phyloP scores from a whole-genome alignment of 2,329 filamentous ascomycete genomes.

The Biscogniauxia sp. region DNA sequence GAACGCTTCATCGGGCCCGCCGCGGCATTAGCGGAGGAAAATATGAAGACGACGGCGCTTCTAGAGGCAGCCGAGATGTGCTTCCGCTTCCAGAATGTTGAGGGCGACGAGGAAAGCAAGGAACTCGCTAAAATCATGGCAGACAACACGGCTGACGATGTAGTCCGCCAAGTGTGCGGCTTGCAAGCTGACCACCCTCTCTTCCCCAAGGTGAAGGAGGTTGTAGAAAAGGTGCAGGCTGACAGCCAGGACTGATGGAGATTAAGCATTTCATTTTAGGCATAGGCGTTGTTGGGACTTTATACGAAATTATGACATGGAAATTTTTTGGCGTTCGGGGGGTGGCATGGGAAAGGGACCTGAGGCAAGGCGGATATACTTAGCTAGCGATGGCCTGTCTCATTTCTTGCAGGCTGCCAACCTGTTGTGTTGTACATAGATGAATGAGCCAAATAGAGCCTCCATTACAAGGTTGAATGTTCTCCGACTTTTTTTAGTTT shows the following conservation, averaged over 20 bases:
- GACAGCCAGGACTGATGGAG: conserved; percentile 47
- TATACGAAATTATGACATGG: background rate
- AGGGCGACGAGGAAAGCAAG: conserved; percentile 84
- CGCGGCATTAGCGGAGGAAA: conserved; percentile 80
- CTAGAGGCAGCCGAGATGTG: conserved; percentile 86
- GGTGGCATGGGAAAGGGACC: background rate
- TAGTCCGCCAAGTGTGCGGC: conserved; percentile 78
- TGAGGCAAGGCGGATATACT: background rate
- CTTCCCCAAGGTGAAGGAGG: conserved; percentile 69
- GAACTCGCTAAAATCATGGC: conserved; percentile 86
- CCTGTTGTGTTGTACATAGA: background rate
- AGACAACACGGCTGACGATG: conserved; percentile 67
- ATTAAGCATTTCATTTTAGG: background rate
- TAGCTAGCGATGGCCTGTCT: background rate
- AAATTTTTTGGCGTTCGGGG: background rate
- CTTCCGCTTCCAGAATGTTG: conserved; percentile 91
- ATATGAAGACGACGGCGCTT: conserved; percentile 68
- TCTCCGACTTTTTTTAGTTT: no score
- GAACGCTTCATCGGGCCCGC: conserved; percentile 96
- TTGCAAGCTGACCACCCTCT: conserved; percentile 75
- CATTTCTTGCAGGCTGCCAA: background rate
- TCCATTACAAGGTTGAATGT: no score
- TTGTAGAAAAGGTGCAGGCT: conserved; percentile 83
- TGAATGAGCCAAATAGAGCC: background rate
- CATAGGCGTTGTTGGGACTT: background rate